Base-by-base conservation (phyloP, 495 filamentous ascomycete genomes). In the Penicillium tannophilum region DNA sequence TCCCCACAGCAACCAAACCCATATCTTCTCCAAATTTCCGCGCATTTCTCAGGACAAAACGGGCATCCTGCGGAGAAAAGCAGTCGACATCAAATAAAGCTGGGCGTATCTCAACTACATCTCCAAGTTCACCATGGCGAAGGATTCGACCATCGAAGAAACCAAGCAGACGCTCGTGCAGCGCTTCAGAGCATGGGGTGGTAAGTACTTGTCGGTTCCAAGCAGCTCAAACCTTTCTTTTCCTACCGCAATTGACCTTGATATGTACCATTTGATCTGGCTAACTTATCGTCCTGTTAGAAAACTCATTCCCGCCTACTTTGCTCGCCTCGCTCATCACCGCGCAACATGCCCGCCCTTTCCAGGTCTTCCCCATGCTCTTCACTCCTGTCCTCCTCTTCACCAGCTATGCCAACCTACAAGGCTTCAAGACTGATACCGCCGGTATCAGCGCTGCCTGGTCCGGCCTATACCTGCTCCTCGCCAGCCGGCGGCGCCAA, bases 341-440 rank as follows among this genome's bases (percentile, higher is more conserved):
- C 6, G 85, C 90, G 20, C 89, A 93, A 60, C 86, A 92, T 74
- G 74, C 81, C 55, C 89, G 89, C 7, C 92, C 92, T 7, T 83
- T 89, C 68, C 88, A 89, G 65, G 62, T 79, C 12, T 77, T 94
- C 1, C 90, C 91, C 2, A 85, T 95, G 79, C 76, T 91, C 63
- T 91, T 97, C 77, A 82, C 91, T 35, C 90, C 92, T 0, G 77
- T 92, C 55, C 84, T 97, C n/a, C 80, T 95, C 55, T 92, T 96
- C 78, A 84, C 84, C 55, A 89, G 86, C 75, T 98, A 96, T 73
- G 81, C 93, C 45, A 93, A 92, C 69, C 69, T 96, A 9, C 82
- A 84, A 51, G 86, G 84, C 35, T 92, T 86, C 82, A 86, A 88
- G 69, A 86, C 85, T 52, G 94, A 97, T 63, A 85, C 84, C 50